A percentile compares a stretch with the other conserved stretches of the same genome.
phyloP scores from a whole-genome alignment of 805 yeast species.

The Cyberlindnera maclurae region DNA sequence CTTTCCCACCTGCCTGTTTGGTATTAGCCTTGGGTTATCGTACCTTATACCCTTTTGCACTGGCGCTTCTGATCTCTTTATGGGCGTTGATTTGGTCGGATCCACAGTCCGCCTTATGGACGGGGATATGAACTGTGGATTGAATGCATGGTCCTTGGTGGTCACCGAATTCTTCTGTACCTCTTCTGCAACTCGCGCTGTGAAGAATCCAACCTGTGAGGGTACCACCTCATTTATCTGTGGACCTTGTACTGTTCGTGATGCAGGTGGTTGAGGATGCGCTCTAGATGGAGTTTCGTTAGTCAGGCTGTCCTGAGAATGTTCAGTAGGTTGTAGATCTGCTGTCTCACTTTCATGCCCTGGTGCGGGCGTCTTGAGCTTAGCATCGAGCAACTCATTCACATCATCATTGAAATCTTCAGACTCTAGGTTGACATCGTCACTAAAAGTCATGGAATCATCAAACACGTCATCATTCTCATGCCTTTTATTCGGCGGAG shows the following conservation, averaged over 20 bases:
- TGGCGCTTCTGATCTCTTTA: constrained; percentile 32
- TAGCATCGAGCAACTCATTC: constrained; percentile 17
- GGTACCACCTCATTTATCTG: constrained; percentile 6
- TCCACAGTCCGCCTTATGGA: constrained; percentile 56
- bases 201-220: constrained; percentile 40
- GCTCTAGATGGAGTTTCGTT: constrained; percentile 10
- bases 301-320: constrained; percentile 2
- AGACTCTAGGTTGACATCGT: constrained; percentile 35
- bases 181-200: constrained; percentile 57
- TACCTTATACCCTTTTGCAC: constrained; percentile 13
- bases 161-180: constrained; percentile 36
- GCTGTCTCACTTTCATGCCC: constrained; percentile 8
- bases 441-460: constrained; percentile 49
- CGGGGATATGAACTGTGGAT: constrained; percentile 51
- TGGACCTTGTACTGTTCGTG: background rate
- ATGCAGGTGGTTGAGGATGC: background rate
- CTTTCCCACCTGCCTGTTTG: constrained; percentile 23
- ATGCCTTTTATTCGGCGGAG: background rate
- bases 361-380: constrained; percentile 13
- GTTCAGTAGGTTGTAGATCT: constrained; percentile 4
- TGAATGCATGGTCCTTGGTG: constrained; percentile 36
- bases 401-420: constrained; percentile 27
- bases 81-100: constrained; percentile 60
- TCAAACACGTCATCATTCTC: constrained; percentile 35
- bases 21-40: constrained; percentile 22